These are phyloP conservation scores for Paracamarosporium sp. DNA, from an alignment of 2,329 filamentous ascomycete genomes.

Conservation along the genomic window DNA sequence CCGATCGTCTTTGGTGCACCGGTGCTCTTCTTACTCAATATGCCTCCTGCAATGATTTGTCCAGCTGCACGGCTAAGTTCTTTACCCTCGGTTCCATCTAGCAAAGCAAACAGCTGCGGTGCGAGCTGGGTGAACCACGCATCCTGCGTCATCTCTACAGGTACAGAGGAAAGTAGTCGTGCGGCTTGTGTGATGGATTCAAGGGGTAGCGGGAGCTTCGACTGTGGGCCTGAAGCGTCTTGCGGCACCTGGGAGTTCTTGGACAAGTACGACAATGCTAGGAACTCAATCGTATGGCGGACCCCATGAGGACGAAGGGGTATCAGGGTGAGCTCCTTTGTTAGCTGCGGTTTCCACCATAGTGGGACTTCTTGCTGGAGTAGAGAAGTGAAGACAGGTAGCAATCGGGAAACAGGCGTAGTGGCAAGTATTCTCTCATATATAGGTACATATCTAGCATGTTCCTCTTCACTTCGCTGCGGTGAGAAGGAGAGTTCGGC, in stretches of 20 bases:
- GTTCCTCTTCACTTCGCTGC: slow-evolving; percentile 11
- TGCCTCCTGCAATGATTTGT: slow-evolving; percentile 70
- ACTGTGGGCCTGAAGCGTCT: slow-evolving; percentile 39
- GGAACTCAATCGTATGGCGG: slow-evolving; percentile 72
- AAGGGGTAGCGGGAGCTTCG: slow-evolving; percentile 66
- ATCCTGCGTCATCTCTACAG: slow-evolving; percentile 60
- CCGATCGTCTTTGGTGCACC: slow-evolving; percentile 68
- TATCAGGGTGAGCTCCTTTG: slow-evolving; percentile 64
- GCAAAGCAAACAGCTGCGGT: slow-evolving; percentile 65
- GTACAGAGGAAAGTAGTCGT: slow-evolving; percentile 66
- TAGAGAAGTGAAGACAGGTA: slow-evolving; percentile 68
- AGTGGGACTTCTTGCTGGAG: slow-evolving; percentile 67
- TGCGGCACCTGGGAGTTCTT: slow-evolving; percentile 52
- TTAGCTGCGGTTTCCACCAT: slow-evolving; percentile 66
- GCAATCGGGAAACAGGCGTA: slow-evolving; percentile 60
- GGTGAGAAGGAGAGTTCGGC: slow-evolving; percentile 45
- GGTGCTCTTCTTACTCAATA: slow-evolving; percentile 68
- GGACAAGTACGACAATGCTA: slow-evolving; percentile 70
- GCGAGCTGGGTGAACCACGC: slow-evolving; percentile 68
- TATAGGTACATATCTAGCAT: slow-evolving; percentile 18
- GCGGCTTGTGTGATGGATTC: slow-evolving; percentile 71
- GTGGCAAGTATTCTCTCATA: slow-evolving; percentile 29
- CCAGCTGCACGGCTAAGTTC: slow-evolving; percentile 66
- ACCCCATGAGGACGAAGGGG: slow-evolving; percentile 70
- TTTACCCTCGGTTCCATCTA: slow-evolving; percentile 66